Evolutionary conservation across 2,329 filamentous ascomycete species (phyloP).

Genomic region (Penicillium sp.): DNA sequence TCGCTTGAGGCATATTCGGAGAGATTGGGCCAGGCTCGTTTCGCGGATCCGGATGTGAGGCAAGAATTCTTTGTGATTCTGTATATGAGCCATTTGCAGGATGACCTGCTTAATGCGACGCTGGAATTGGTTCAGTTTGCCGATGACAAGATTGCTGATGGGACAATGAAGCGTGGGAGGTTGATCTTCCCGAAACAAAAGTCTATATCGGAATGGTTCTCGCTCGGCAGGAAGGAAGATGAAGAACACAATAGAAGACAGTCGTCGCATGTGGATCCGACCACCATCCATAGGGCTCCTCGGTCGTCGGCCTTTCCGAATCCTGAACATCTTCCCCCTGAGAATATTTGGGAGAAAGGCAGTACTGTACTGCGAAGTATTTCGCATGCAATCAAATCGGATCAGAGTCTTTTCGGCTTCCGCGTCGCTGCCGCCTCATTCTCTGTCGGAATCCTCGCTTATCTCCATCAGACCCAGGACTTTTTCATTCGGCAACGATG

Average conservation of each 20-base stretch:
- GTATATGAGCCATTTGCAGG: slow-evolving; percentile 66
- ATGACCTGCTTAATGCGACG: slow-evolving; percentile 57
- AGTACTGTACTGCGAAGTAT: slow-evolving; percentile 59
- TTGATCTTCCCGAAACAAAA: slow-evolving; percentile 62
- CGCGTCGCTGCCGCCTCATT: slow-evolving; percentile 69
- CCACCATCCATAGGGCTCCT: slow-evolving; percentile 56
- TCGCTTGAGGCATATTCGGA: slow-evolving; percentile 31
- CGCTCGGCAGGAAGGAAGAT: slow-evolving; percentile 13
- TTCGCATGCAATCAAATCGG: slow-evolving; percentile 59
- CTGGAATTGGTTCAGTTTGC: slow-evolving; percentile 64
- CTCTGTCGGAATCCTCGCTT: slow-evolving; percentile 66
- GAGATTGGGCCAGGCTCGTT: slow-evolving; percentile 31
- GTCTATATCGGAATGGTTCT: slow-evolving; percentile 61
- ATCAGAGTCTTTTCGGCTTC: slow-evolving; percentile 67
- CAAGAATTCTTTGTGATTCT: slow-evolving; percentile 62
- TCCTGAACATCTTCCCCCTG: slow-evolving; percentile 68
- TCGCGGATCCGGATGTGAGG: slow-evolving; percentile 28
- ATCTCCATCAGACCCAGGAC: slow-evolving; percentile 58
- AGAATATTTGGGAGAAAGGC: slow-evolving; percentile 58
- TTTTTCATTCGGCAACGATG: slow-evolving; percentile 68
- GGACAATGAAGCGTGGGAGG: slow-evolving; percentile 59
- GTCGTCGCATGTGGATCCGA: slow-evolving; percentile 16
- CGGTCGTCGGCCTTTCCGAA: slow-evolving; percentile 49
- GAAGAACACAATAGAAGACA: slow-evolving; percentile 9
- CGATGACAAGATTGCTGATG: slow-evolving; percentile 60